Base-by-base conservation (phyloP, 2,329 filamentous ascomycete genomes). In the Alternaria sp. region DNA sequence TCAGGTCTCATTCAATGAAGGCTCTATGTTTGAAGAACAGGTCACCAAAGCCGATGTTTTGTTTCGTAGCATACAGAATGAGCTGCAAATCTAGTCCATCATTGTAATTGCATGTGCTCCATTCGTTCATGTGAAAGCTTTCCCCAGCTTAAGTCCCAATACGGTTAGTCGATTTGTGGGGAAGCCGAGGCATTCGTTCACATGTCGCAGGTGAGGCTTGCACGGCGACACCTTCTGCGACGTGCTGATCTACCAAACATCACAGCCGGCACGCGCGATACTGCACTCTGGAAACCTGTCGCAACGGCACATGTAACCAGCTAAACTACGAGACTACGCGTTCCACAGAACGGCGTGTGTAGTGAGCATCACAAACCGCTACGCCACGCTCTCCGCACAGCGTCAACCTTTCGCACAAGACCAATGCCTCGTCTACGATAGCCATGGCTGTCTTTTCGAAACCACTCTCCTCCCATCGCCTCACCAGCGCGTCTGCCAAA, bases 401-500 rank as follows among this genome's bases (percentile, higher is more conserved):
- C 50, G 44, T 47, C 33, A 28, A 37, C 30, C 44, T 44, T 14
- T 57, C 12, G 21, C 28, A 12, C 3, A 64, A 43, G 46, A 43
- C 57, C 47, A 57, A 75, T 75, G 70, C 63, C 66, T 71, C 61
- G 43, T 51, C 58, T 46, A 71, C 63, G 67, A 64, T 74, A 75
- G 64, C 63, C 65, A 82, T 82, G 80, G 79, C 79, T 60, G 80
- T 78, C 66, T 74, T 81, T 63, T 81, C 79, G 51, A 82, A 81
- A 77, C 75, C 79, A 28, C 71, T 76, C 49, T 70, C 71, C 46
- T 72, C 69, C 45, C 68, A 74, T 41, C 64, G 71, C 58, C 66
- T 79, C 26, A 77, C 75, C 33, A 74, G 70, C 51, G 70, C 73
- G 44, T 75, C 76, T 50, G 61, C 79, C 54, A 81, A 79, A 64